Evolutionary conservation across 345 rosid species (phyloP), one percentile per base, ranked within the genome.

Genomic region (Pseudoturritis turrita): DNA sequence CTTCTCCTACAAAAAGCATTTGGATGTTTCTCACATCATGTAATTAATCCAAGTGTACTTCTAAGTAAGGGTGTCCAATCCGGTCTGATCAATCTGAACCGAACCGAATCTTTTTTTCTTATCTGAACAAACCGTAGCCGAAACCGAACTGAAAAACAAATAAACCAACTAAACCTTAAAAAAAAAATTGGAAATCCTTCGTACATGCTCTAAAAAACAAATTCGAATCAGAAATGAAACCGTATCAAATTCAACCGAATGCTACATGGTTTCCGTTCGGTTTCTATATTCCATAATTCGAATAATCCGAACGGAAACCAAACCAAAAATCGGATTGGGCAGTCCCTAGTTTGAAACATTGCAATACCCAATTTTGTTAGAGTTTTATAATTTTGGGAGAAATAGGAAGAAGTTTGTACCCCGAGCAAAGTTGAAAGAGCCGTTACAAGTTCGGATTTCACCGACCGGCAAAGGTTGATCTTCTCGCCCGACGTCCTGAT

Each of bases 341-440:
- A 49, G 37, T 21, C 21, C 39, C 10, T 13, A 17, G 12, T 14
- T 18, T 31, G 11, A 25, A 36, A 18, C 45, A 57, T 19, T 18
- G 44, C 8, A 13, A 35, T 36, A 57, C 3, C 41, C 8, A 36
- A 57, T 18, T 57, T 4, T 59, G 31, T 59, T 56, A 18, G 4
- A 21, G 22, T 44, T 45, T n/a, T 62, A 4, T 5, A 28, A 62
- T 26, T 21, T 1, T 28, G 39, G 51, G 69, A 45, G 35, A 61
- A 18, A 33, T 4, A 72, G 35, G 76, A 39, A 70, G 63, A 61
- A 67, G 65, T 57, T 49, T 61, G 23, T 88, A 94, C 98, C 89
- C 80, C 91, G 2, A 95, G 83, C 58, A 91, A 89, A 41, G 75
- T 64, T 51, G 84, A 35, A 23, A 91, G 96, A 65, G 95, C 91